Base-by-base conservation (phyloP, 495 filamentous ascomycete genomes). In the Chaetomium tenue region DNA sequence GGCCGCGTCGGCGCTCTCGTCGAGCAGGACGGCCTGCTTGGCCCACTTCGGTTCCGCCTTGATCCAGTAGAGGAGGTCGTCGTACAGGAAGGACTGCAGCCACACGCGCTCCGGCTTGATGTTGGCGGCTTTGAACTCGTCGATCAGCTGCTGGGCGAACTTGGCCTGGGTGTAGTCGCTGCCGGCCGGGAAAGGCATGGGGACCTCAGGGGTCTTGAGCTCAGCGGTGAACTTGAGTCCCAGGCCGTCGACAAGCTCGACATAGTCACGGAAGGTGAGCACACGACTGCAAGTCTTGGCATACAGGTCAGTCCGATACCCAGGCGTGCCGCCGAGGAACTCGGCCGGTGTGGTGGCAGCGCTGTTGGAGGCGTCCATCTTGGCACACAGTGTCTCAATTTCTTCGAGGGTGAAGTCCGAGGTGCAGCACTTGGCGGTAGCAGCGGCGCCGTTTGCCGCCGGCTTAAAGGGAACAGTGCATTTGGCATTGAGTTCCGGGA, bases 21-120 rank as follows among this genome's bases (percentile, higher is more conserved):
- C 85, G 15, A 88, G 81, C 60, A 83, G 80, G 15, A 87, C 72
- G 44, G 84, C 84, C 70, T 87, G 85, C 66, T 74, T 75, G 26
- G 73, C 86, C 61, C 84, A 87, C 23, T 72, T 68, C 3, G 84
- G 84, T 67, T 85, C 83, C 9, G 81, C 75, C 18, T 79, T 71
- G 55, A 88, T 72, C 86, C 85, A 88, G 76, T 86, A 87, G 61
- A 81, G 78, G 47, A 87, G 73, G 70, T 87, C 86, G 52, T 78
- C 78, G 57, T 81, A 81, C n/a, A 82, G 71, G 74, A 88, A 88
- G 37, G 79, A 83, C 74, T 88, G 85, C 1, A 79, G 70, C 75
- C 77, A 88, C 22, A 87, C 86, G 42, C 84, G 81, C 40, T 72
- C 74, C n/a, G 84, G 77, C 51, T 75, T 66, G 70, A 88, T 84